A percentile compares a stretch with the other conserved stretches of the same genome.
phyloP scores from a whole-genome alignment of 1,284 basidiomycete species.

The Entoloma clypeatum region DNA sequence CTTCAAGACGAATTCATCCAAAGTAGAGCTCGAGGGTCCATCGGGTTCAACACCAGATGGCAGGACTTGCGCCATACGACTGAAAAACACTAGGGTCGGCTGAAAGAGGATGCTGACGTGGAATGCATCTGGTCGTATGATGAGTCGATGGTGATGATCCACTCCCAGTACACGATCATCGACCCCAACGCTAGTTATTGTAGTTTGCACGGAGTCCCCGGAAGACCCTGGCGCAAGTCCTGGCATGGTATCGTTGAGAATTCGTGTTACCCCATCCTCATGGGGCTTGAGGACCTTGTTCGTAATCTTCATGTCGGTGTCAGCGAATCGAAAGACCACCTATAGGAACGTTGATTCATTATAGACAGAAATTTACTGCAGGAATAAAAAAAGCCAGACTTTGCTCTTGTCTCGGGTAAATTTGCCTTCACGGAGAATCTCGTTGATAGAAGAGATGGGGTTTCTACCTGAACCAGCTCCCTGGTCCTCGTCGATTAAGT shows the following conservation, averaged over 20 bases:
- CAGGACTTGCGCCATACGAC: slow-evolving; percentile 66
- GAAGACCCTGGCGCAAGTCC: slow-evolving; percentile 78
- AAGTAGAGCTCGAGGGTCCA: slow-evolving; percentile 66
- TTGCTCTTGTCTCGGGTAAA: slow-evolving; percentile 76
- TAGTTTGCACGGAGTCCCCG: slow-evolving; percentile 59
- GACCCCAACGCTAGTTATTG: slow-evolving; percentile 53
- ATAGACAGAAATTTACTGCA: slow-evolving; percentile 8
- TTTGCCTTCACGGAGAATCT: slow-evolving; percentile 84
- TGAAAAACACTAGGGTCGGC: slow-evolving; percentile 86
- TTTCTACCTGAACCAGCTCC: slow-evolving; percentile 75
- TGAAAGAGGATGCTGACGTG: slow-evolving; percentile 94
- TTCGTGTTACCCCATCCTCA: slow-evolving; percentile 83
- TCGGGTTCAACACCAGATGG: slow-evolving; percentile 73
- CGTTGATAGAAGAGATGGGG: slow-evolving; percentile 91
- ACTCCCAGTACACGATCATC: slow-evolving; percentile 71
- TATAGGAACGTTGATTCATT: slow-evolving; percentile 27
- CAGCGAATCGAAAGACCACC: slow-evolving; percentile 88
- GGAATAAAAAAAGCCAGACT: slow-evolving; percentile 39
- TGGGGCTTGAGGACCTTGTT: slow-evolving; percentile 69
- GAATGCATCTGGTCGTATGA: slow-evolving; percentile 92
- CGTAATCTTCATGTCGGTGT: slow-evolving; percentile 75
- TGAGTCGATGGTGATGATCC: slow-evolving; percentile 78
- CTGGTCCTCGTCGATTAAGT: slow-evolving; percentile 87
- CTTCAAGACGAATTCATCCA: slow-evolving; percentile 94
- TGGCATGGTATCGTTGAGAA: slow-evolving; percentile 89